phyloP scores from a whole-genome alignment of 345 rosid species.

The Brassica carinata region DNA sequence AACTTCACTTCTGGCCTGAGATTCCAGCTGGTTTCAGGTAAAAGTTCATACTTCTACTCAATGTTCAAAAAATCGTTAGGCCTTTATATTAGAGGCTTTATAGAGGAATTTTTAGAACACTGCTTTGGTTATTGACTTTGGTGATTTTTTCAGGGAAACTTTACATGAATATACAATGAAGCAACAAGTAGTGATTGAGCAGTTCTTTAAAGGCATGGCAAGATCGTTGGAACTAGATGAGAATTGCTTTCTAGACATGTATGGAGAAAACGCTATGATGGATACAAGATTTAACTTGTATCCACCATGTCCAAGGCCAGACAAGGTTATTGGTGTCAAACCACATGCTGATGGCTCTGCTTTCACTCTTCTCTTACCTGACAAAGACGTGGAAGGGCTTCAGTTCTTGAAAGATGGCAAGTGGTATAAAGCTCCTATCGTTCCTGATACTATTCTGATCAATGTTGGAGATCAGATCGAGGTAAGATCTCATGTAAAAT shows the following conservation, averaged over 20 bases:
- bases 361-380: conserved; percentile 56
- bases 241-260: conserved; percentile 48
- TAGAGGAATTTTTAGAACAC: not conserved
- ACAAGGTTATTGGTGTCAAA: conserved; percentile 52
- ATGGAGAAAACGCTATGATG: conserved; percentile 45
- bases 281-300: conserved; percentile 58
- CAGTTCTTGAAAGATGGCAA: conserved; percentile 52
- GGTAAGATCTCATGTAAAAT: conserved; percentile 32
- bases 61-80: not conserved
- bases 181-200: conserved; percentile 20
- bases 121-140: not conserved
- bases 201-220: conserved; percentile 56
- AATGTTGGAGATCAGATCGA: conserved; percentile 60
- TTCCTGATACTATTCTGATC: conserved; percentile 51
- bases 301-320: conserved; percentile 66
- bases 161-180: conserved; percentile 45
- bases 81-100: not conserved
- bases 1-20: conserved; percentile 62
- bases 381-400: conserved; percentile 58
- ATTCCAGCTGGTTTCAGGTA: conserved; percentile 60
- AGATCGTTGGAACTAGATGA: conserved; percentile 53
- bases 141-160: conserved; percentile 38
- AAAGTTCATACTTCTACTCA: not conserved
- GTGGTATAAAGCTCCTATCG: conserved; percentile 53
- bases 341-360: conserved; percentile 67